Base-by-base conservation (phyloP, 1,139 yeast species). In the Geotrichum histeridarum region DNA sequence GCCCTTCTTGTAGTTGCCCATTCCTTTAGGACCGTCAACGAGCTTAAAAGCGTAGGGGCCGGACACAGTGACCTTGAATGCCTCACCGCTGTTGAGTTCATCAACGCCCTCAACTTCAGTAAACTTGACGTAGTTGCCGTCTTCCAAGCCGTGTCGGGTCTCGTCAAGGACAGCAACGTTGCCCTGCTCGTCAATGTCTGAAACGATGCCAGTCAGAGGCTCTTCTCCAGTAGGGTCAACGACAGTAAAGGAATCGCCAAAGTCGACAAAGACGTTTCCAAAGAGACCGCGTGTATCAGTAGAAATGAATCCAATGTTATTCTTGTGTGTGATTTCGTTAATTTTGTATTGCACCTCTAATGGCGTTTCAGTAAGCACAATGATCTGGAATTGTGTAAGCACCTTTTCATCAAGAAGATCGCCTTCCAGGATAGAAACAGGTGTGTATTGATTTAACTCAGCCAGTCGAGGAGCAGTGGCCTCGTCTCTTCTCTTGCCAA, bases 41-140 rank as follows among this genome's bases (percentile, higher is more conserved):
- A 93, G 81, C 65, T 81, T 83, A 75, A 87, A 93, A 3, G 98
- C 95, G 67, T 82, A 91, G 17, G 99, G 99, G 8, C 99, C 99
- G 61, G 86, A 77, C 1, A 90, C 97, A 68, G 84, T 86, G 54
- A 93, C 80, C 64, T 85, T 84, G 66, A 78, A 82, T 1, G 93
- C 81, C 53, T 78, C 73, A 7, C 89, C 95, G 57, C 83, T 84
- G 67, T 86, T 88, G 59, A 93, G 75, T 53, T 65, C 67, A 41
- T 74, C 77, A 30, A 79, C 63, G 27, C 97, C 97, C 63, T 84
- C 81, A 37, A 91, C 83, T 70, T 91, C 98, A n/a, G 87, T 69
- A 66, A 91, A 91, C 67, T 84, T 86, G 54, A 93, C 96, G 67
- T 74, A 87, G 65, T 87, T 87, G 17, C 97, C 98, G 69, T 89